phyloP scores from a whole-genome alignment of 805 yeast genomes.

The Brettanomyces nanus region DNA sequence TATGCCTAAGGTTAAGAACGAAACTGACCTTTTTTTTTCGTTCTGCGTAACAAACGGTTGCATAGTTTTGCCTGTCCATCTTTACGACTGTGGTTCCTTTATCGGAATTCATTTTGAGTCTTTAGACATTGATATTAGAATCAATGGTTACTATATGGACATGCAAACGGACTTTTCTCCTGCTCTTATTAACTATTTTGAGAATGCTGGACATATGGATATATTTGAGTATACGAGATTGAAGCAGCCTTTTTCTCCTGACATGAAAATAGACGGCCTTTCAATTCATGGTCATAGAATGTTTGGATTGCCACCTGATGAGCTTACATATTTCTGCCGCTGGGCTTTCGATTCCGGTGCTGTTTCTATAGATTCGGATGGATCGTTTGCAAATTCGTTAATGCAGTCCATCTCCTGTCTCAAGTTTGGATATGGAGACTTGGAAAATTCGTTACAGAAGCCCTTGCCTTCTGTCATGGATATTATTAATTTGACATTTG shows the following conservation, averaged over 20 bases:
- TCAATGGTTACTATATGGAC: slow-evolving; percentile 91
- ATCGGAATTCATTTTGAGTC: slow-evolving; percentile 54
- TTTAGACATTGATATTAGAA: slow-evolving; percentile 72
- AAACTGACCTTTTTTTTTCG: slow-evolving; percentile 66
- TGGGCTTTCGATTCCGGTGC: slow-evolving; percentile 79
- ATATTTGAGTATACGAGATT: slow-evolving; percentile 19
- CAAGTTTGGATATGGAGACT: slow-evolving; percentile 58
- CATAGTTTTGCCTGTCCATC: slow-evolving; percentile 60
- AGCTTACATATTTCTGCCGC: slow-evolving; percentile 80
- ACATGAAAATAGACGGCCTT: slow-evolving; percentile 50
- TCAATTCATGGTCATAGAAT: slow-evolving; percentile 79
- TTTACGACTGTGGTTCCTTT: slow-evolving; percentile 55
- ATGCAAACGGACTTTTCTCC: slow-evolving; percentile 69
- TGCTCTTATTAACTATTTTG: slow-evolving; percentile 28
- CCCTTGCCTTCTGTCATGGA: slow-evolving; percentile 55
- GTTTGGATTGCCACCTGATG: slow-evolving; percentile 87
- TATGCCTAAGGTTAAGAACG: slow-evolving; percentile 34
- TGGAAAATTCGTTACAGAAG: slow-evolving; percentile 64
- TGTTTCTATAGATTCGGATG: slow-evolving; percentile 43
- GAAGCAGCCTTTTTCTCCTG: slow-evolving; percentile 25
- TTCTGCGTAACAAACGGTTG: slow-evolving; percentile 67
- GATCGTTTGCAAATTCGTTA: slow-evolving; percentile 37
- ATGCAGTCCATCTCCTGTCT: slow-evolving; percentile 36
- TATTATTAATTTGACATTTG: slow-evolving; percentile 55
- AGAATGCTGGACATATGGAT: not conserved